These are phyloP conservation scores for Priceomyces haplophilus DNA, from an alignment of 805 yeast genomes.

Conservation along the genomic window DNA sequence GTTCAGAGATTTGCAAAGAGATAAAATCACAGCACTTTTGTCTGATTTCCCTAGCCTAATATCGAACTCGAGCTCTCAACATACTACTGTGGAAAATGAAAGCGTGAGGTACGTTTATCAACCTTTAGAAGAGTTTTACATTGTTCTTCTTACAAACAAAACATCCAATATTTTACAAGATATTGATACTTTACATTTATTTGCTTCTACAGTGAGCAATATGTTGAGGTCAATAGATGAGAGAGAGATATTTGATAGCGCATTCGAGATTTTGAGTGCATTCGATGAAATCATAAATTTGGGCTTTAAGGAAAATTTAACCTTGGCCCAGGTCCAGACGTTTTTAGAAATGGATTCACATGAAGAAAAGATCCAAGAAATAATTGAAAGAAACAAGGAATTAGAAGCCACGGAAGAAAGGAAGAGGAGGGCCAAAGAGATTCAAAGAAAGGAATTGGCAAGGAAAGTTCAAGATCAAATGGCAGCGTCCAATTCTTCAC, in stretches of 20 bases:
- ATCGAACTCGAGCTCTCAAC: constrained; percentile 68
- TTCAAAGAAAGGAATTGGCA: constrained; percentile 74
- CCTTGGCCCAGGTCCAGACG: constrained; percentile 77
- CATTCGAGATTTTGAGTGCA: constrained; percentile 86
- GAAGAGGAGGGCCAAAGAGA: constrained; percentile 89
- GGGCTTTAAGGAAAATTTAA: constrained; percentile 87
- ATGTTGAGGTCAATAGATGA: constrained; percentile 73
- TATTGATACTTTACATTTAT: constrained; percentile 83
- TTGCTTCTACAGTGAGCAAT: constrained; percentile 77
- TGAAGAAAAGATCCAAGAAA: constrained; percentile 97
- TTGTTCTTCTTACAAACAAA: constrained; percentile 85
- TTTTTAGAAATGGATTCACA: constrained; percentile 97
- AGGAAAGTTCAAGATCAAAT: constrained; percentile 54
- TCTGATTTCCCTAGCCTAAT: constrained; percentile 83
- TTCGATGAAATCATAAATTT: constrained; percentile 89
- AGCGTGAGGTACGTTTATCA: constrained; percentile 91
- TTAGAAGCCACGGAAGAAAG: constrained; percentile 96
- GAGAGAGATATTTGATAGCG: constrained; percentile 73
- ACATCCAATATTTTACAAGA: constrained; percentile 92
- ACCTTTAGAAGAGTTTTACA: constrained; percentile 90
- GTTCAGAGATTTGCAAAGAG: constrained; percentile 79
- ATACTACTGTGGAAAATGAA: constrained; percentile 91
- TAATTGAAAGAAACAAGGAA: constrained; percentile 95
- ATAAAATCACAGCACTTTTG: constrained; percentile 79
- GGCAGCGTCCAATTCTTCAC: constrained; percentile 26